These are phyloP conservation scores for Flaveria bidentis DNA, from an alignment of 129 eudicot genomes.

Conservation along the genomic window DNA sequence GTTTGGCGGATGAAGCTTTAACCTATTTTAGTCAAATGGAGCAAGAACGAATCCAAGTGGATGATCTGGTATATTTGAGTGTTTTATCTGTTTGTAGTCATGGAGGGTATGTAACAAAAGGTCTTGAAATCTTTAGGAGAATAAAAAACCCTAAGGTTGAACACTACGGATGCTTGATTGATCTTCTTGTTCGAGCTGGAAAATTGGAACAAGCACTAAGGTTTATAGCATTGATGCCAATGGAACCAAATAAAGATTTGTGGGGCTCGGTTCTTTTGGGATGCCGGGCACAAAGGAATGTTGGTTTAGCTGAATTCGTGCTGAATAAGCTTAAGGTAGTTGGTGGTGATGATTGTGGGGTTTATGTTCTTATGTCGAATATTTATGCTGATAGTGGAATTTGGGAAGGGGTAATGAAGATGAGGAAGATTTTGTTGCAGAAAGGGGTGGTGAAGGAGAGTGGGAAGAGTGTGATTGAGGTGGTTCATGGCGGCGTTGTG, in stretches of 20 bases:
- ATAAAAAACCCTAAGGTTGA: conserved; percentile 46
- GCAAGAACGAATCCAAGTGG: conserved; percentile 33
- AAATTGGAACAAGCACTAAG: conserved; percentile 33
- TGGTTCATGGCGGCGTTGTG: conserved; percentile 30
- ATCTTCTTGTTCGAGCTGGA: conserved; percentile 53
- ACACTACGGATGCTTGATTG: conserved; percentile 54
- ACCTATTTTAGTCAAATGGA: conserved; percentile 41
- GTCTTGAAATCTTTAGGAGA: conserved; percentile 38
- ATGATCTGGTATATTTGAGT: conserved; percentile 43
- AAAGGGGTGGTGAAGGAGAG: conserved; percentile 38
- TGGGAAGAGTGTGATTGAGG: conserved; percentile 56
- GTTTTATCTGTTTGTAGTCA: conserved; percentile 52
- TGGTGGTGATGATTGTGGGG: conserved; percentile 46
- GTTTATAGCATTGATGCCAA: conserved; percentile 45
- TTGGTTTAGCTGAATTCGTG: conserved; percentile 47
- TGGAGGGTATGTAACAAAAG: conserved; percentile 46
- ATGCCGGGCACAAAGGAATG: conserved; percentile 39
- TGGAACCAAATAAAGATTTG: conserved; percentile 45
- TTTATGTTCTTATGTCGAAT: conserved; percentile 53
- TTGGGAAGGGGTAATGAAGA: conserved; percentile 45
- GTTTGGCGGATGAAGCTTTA: conserved; percentile 39
- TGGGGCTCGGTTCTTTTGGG: conserved; percentile 53
- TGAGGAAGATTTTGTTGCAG: conserved; percentile 40
- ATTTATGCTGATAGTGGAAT: conserved; percentile 48
- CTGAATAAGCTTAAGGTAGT: conserved; percentile 44